Base-by-base conservation (phyloP, 2,329 filamentous ascomycete species). In the Fusarium decemcellulare region DNA sequence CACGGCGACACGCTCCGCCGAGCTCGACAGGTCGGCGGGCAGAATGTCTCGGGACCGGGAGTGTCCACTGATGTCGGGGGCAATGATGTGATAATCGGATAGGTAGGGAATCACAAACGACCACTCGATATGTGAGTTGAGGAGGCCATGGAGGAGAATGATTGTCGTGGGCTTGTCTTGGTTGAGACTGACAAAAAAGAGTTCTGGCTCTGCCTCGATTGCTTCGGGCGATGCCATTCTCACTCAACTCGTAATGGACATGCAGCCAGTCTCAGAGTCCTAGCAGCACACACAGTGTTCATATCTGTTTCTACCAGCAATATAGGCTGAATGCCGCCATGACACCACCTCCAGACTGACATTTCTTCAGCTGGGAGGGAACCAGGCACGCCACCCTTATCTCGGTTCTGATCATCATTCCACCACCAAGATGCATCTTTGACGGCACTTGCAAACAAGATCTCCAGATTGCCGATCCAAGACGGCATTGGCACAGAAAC, bases 51-150 rank as follows among this genome's bases (percentile, higher is more conserved):
- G 67, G 34, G 80, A 82, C 18, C 70, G 62, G n/a, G 80, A 82
- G 67, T 84, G 81, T 9, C 76, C 75, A 5, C 79, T 79, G 9
- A 83, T 69, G 65, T 83, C 81, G 32, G 78, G 76, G 5, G 80
- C 61, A 9, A 84, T 74, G 12, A 84, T 72, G 65, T 82, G 81
- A 65, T 81, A 82, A 47, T 77, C 73, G 2, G 72, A 39, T 4
- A 84, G 72, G 57, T 77, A 75, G 15, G 78, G 75, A 51, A 76
- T 76, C 46, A 82, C 78, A 60, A 76, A 72, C 3, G 64, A 63
- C 71, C 72, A 81, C 57, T 81, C 80, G 15, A 79, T 71, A 56
- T 76, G 75, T 2, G 72, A 81, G 47, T 73, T 76, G 39, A 80
- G 67, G 6, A 79, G 63, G 8, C 76, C 72, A 52, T 81, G 77